Evolutionary conservation across 495 filamentous ascomycete species (phyloP), one percentile per base, ranked within the genome.

Genomic region (Trichoderma asperelloides): DNA sequence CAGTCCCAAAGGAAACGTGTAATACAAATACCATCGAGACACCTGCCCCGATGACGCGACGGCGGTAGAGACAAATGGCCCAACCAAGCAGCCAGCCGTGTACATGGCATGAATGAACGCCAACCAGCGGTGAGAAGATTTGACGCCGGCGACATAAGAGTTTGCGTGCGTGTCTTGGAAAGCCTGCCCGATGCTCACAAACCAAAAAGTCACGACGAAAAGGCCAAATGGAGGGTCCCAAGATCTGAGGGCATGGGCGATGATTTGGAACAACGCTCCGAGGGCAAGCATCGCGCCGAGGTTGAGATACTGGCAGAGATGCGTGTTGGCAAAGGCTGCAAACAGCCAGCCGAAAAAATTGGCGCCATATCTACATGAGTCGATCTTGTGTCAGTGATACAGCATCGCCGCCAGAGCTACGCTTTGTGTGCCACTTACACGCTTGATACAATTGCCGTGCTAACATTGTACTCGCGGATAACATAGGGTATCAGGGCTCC

Each of bases 71-170:
- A 82, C 75, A 68, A 87, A 78, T 18, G 85, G 84, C 0, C 72
- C 76, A 7, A 84, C 75, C 3, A 87, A 74, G 16, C 78, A 80
- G 0, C 84, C 84, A 0, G 81, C 74, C 27, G 81, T 82, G 65
- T 84, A 87, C 73, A 81, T 78, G 45, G 80, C 81, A 72, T 87
- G 84, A 21, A 86, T 82, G 65, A 85, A 77, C 8, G 82, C 83
- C 3, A 87, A 72, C 84, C 84, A 86, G 33, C 83, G 74, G 67
- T 87, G 84, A 5, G 81, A 76, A 39, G 76, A 77, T 27, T 75
- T 73, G 23, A 79, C 73, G 11, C 74, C 77, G 62, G 79, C 75
- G 0, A 82, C 82, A 68, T 80, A 84, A 4, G 79, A 80, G 63
- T 86, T 86, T 18, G 78, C 76, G 64, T 85, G 80, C 7, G 84